Evolutionary conservation across 768 basidiomycete species (phyloP), one percentile per base, ranked within the genome.

Genomic region (Tricholomella constricta): DNA sequence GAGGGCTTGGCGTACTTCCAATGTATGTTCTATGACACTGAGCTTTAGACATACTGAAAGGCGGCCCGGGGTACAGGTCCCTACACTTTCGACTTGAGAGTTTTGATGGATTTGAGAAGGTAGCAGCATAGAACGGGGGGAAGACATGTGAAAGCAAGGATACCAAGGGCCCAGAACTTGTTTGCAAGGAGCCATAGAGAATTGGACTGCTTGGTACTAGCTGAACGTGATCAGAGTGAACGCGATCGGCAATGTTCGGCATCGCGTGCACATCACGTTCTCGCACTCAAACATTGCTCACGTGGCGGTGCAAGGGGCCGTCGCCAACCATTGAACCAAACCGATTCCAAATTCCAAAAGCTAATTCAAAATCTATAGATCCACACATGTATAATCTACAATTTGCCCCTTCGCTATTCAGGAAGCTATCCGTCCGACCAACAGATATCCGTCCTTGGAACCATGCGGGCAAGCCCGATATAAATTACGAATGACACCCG

Each of bases 101-200:
- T 80, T 23, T 81, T 77, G 2, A 83, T 66, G 0, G 88, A 89
- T 62, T 85, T 86, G 22, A 94, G 75, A 0, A 94, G 78, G 65
- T 94, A 94, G 66, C 90, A 92, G 89, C 86, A 65, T 94, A 94
- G 67, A 94, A 91, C 0, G 77, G 61, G 0, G 87, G 87, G 56
- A 84, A 81, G 2, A 65, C 62, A 57, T 82, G 82, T 9, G 67
- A 60, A 12, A 68, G 48, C 8, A 75, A 62, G 11, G 69, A 65
- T 0, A 63, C 11, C 59, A 58, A 22, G 62, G 42, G 22, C 59
- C 56, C 3, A 47, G 20, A 35, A 45, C 26, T 29, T 52, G 41
- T 41, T 19, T 36, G 22, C 54, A 47, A 43, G 56, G 32, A 45
- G 51, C 22, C 54, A 55, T 46, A 8, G 6, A 12, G 27, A n/a